Base-by-base conservation (phyloP, 1,139 yeast genomes). In the Yamadazyma blattariae region DNA sequence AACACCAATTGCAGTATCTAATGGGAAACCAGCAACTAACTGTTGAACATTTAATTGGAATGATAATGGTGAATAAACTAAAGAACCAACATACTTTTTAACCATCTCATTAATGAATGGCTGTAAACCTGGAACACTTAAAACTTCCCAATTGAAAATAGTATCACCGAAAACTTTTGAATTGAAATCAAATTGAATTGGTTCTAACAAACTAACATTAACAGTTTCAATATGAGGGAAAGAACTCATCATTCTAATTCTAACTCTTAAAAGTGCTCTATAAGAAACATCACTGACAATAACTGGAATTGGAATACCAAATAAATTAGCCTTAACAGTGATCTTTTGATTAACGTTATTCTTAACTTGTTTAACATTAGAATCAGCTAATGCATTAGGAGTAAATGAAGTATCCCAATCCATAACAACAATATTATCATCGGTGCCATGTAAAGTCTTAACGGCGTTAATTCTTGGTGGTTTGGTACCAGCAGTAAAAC, bases 171-270 rank as follows among this genome's bases (percentile, higher is more conserved):
- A 41, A 14, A 85, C 68, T 47, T 75, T 82, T 33, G 86, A 71
- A 39, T 78, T 76, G 57, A 89, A 92, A 59, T 92, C 98, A 57
- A 89, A 79, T 45, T 79, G 73, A 14, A 97, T 97, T 25, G 95
- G 82, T 42, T 87, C 92, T 58, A 89, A 64, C 48, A 92, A 67
- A 16, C 95, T 81, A 23, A 90, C 77, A 54, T 86, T 92, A 15
- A 89, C 80, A 2, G 96, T 89, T 59, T 92, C 95, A 44, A 92
- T 69, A 59, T 92, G 97, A 4, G 98, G 98, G 62, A 85, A 89
- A 5, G 88, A 73, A 2, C 88, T 60, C 83, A 87, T 90, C 82
- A 92, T 80, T 69, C 92, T 84, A 56, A 92, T 60, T 53, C 97
- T 76, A 36, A 92, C 76, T 58, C 97, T 78, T 37, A 83, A 76